Conservation (phyloP, 2,329 filamentous ascomycete genomes). For the Neonectria magnoliae region DNA sequence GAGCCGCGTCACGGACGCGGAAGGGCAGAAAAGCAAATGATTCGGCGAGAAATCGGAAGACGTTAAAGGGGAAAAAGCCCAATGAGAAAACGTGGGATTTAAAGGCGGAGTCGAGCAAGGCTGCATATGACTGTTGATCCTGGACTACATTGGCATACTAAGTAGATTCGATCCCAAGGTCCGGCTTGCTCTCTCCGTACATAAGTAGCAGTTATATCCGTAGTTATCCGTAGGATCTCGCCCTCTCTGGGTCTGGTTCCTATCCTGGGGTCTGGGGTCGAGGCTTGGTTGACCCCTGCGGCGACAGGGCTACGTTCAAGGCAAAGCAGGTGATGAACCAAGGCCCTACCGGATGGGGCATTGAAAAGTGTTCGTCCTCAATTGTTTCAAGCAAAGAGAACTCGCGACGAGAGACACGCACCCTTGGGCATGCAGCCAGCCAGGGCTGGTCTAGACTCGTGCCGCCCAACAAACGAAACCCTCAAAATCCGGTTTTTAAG, state of each 20-base stretch:
- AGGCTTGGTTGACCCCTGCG: neutral
- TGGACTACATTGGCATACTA: neutral
- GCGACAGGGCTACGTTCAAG: neutral
- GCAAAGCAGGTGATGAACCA: constrained; percentile 3
- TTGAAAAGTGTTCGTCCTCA: neutral
- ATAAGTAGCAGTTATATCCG: too few species aligned
- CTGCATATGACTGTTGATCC: neutral
- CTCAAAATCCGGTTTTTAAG: constrained; percentile 11
- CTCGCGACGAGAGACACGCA: neutral
- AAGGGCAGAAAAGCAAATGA: neutral
- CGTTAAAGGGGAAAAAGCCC: neutral
- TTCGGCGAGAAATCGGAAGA: neutral
- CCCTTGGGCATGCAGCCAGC: constrained; percentile 4
- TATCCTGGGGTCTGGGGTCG: neutral
- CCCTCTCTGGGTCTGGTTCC: neutral
- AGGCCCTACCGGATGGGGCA: neutral
- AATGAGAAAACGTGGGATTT: neutral
- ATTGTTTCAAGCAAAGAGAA: constrained; percentile 14
- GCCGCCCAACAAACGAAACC: constrained; percentile 3
- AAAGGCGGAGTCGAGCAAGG: neutral
- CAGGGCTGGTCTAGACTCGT: constrained; percentile 7
- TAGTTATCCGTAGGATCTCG: neutral
- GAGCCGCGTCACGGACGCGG: neutral
- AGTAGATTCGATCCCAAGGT: too few species aligned
- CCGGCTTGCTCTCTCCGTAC: too few species aligned